Base-by-base conservation (phyloP, 805 yeast genomes). In the Wickerhamomyces strasburgensis region DNA sequence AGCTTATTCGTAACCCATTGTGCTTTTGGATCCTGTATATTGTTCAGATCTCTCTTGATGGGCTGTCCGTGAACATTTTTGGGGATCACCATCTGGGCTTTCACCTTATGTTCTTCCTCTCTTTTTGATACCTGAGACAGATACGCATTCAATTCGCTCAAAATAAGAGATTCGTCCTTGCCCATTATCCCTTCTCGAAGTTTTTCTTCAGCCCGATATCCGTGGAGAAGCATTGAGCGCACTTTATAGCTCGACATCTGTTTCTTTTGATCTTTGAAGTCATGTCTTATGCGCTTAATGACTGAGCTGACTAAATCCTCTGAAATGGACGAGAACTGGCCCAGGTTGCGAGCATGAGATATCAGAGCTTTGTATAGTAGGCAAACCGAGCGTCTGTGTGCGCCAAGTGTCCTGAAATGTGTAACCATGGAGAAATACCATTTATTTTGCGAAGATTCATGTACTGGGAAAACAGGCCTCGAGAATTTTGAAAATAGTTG, bases 351-450 rank as follows among this genome's bases (percentile, higher is more conserved):
- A 1, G 52, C 32, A 36, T 58, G 60, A 24, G 64, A 51, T 19
- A 61, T 33, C 4, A 57, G 44, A n/a, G 51, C 40, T 7, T 64
- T 48, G 36, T 60, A 63, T 14, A 62, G 42, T 9, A 40, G 41
- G 5, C 57, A 30, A 1, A 63, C 64, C 29, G 57, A 50, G 5
- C 25, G 24, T 31, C 43, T 53, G 34, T 64, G 69, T 3, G 54
- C 40, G 4, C 37, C 37, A 3, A 61, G 35, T 7, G 42, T 27
- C 13, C 51, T 49, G 44, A 64, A 64, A 37, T 58, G 61, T 6
- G 49, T 47, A 19, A 56, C 59, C 64, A 47, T 51, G 19, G 13
- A 8, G 21, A 10, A 31, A 31, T 31, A 28, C 27, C 17, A 13
- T 6, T 25, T 32, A 15, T 14, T 8, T 21, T 8, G 25, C 11